Evolutionary conservation across 2,329 filamentous ascomycete species (phyloP), one percentile per base, ranked within the genome.

Genomic region (Periconia digitata): DNA sequence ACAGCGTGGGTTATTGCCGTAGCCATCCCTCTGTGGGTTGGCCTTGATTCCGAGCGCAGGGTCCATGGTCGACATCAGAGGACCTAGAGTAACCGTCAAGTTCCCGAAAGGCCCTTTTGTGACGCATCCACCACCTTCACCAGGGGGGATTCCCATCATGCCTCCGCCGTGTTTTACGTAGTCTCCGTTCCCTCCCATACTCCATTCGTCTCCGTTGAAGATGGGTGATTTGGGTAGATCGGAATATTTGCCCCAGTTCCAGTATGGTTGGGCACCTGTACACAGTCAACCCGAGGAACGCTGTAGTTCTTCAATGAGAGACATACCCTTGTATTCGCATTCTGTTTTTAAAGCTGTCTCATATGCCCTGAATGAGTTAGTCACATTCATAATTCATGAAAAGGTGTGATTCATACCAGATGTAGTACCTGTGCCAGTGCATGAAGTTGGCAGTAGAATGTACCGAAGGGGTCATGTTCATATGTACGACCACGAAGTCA

Each of bases 101-200:
- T 80, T 72, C 51, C 69, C 73, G 60, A 82, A 80, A 0, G 79
- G 79, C 0, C 80, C 80, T 1, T 67, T 72, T 15, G 64, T 70
- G 3, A 84, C 72, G 60, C 80, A 84, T 3, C 81, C 81, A n/a
- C 81, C 81, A 10, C 81, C 81, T 0, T 74, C 72, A 13, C 79
- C 81, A 2, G 74, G 74, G 1, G 75, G 78, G 17, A 78, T 59
- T 60, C 52, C 50, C n/a, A 62, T 51, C 16, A 64, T 13, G 1
- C 32, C 42, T 12, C 59, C 55, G 10, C 45, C 44, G 46, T 64
- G 57, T 21, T 50, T 27, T 3, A 66, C 49, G 36, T 44, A 64
- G 55, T 59, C 72, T 3, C 77, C 79, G 49, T 81, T 78, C n/a
- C 78, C 77, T 21, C 75, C 58, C 60, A 69, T 64, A 43, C 74